Conservation (phyloP, 2,329 filamentous ascomycete genomes). For the Acarospora socialis region DNA sequence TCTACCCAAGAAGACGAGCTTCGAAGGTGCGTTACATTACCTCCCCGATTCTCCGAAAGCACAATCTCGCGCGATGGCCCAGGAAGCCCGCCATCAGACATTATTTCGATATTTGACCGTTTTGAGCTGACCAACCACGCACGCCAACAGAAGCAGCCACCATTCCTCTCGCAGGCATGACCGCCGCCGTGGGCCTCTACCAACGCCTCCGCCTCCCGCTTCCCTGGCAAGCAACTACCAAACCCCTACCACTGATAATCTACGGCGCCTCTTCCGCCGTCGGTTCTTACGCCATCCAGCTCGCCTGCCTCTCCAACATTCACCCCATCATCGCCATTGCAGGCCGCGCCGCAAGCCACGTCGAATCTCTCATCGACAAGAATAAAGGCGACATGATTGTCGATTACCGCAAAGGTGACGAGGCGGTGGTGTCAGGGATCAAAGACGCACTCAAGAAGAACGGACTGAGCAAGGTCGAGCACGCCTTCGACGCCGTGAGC, state of each 20-base stretch:
- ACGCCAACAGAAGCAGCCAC: conserved; percentile 36
- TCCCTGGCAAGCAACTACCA: conserved; percentile 31
- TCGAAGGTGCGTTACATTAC: conserved; percentile 30
- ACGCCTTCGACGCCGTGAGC: conserved; percentile 45
- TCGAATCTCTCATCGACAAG: conserved; percentile 38
- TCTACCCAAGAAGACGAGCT: conserved; percentile 34
- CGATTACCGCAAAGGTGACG: conserved; percentile 46
- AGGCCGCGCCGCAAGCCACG: conserved; percentile 36
- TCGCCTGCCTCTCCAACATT: conserved; percentile 40
- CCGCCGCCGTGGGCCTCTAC: conserved; percentile 38
- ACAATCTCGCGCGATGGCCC: conserved; percentile 12
- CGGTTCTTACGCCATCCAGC: conserved; percentile 44
- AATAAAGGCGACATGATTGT: conserved; percentile 43
- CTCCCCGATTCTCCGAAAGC: too few relatives aligned
- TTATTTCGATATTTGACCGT: conserved; percentile 9
- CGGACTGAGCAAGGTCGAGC: conserved; percentile 29
- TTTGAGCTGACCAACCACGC: conserved; percentile 9
- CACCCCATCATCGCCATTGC: conserved; percentile 49
- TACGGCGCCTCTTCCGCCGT: conserved; percentile 40
- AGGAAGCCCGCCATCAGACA: conserved; percentile 4
- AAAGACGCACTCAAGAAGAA: conserved; percentile 28
- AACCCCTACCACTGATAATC: conserved; percentile 29
- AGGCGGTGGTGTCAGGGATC: conserved; percentile 34
- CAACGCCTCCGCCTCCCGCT: conserved; percentile 32
- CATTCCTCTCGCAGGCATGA: conserved; percentile 42